Evolutionary conservation across 768 basidiomycete species (phyloP), one percentile per base, ranked within the genome.

Genomic region (Termitomyces sp.): DNA sequence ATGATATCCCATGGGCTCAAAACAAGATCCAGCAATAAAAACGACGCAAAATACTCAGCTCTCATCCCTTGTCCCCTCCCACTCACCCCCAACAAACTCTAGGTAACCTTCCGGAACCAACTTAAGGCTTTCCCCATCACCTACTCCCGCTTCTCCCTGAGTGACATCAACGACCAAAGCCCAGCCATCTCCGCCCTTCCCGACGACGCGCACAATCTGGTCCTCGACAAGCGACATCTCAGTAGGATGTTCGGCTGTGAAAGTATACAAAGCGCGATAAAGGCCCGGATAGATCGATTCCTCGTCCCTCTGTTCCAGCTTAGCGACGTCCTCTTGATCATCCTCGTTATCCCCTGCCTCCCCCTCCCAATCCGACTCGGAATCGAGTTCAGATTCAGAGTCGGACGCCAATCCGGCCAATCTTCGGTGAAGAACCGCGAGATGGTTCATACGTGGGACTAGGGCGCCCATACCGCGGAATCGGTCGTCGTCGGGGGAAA

Each of bases 281-380:
- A 50, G 38, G 2, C 49, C 49, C 4, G 38, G 27, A 22, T 31
- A 40, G 7, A 90, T 75, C 39, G 75, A 76, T 20, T 73, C 73
- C 7, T 70, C 72, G 2, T 36, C 11, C 10, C 72, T 74, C 1
- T 58, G 60, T 53, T 68, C 67, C n/a, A 57, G 66, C 1, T 69
- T n/a, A n/a, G n/a, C n/a, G n/a, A n/a, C n/a, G n/a, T n/a, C 70
- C 1, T 64, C 66, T 5, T 55, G 62, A 9, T 63, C 52, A 35
- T 58, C 54, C 25, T 59, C 66, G 20, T 61, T 60, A 23, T 70
- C 72, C 15, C 65, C 71, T 12, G 62, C 68, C 1, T 66, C 68
- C 27, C 63, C 59, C 22, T 13, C 38, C 15, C 38, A 4, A 39
- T 39, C 29, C 9, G 29, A 29, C 29, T 29, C 5, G 9, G 18